Evolutionary conservation across 352 stramenopile species (phyloP), one percentile per base, ranked within the genome.

Genomic region (Phytophthora citrophthora): DNA sequence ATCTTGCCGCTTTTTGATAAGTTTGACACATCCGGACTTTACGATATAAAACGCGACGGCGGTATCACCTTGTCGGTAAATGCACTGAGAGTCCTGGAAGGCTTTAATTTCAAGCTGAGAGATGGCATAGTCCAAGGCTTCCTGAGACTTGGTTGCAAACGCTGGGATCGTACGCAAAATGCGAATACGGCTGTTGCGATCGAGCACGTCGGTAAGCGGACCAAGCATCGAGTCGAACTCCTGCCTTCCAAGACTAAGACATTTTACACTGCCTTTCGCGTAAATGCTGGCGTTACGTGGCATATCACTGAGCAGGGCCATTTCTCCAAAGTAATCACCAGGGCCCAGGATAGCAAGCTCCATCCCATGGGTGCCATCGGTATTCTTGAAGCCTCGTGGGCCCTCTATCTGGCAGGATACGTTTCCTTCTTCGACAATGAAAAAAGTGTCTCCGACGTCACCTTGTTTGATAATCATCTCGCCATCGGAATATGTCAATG

Each of bases 321-420:
- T 90, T 63, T 97, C 91, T n/a, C 92, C 91, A 62, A 98, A 97
- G 67, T 96, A 98, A 38, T 92, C 88, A 13, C 90, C 88, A 1
- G 77, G 76, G 4, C 70, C 70, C 23, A 90, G 86, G 45, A 71
- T 72, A 12, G 83, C 81, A 39, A 93, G 76, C 66, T 93, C 54
- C 16, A 20, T 57, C 23, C 27, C 54, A 4, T 34, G 29, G 0
- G 8, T 34, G 15, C 47, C 55, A 36, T 71, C 64, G 16, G 60
- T 40, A 31, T 49, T 38, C 24, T 73, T 73, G 36, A 73, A 65
- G 5, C 64, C 64, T n/a, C 64, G 64, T 29, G 64, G 64, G 0
- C 72, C 77, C 64, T 90, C 79, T 32, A 90, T 72, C 15, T 76
- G 81, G 41, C 83, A 93, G 0, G 75, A 88, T 13, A 90, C 79